Base-by-base conservation (phyloP, 805 yeast genomes). In the Saccharomycopsis olivae region DNA sequence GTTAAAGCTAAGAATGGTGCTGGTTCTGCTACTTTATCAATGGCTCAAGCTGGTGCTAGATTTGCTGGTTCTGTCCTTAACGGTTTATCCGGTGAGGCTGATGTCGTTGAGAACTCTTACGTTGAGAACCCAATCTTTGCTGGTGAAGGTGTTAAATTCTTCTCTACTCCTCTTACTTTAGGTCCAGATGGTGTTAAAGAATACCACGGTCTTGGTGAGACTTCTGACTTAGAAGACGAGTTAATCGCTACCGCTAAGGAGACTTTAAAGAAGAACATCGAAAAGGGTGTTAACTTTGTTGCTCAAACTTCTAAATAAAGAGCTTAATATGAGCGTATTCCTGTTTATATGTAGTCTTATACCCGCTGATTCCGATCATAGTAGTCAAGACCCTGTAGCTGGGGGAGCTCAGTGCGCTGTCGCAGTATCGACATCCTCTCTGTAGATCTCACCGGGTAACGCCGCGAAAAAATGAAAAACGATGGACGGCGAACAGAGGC, bases 81-180 rank as follows among this genome's bases (percentile, higher is more conserved):
- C 59, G 71, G 65, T 59, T 66, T 61, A 39, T 57, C 65, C 27
- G 72, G 71, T 50, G 69, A 64, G 51, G 43, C 51, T 48, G 80
- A 75, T 48, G 69, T 79, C 46, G 64, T 77, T 48, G 85, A 77
- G 64, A 74, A 82, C 54, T 55, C 84, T 38, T 82, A 73, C 53
- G 79, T 83, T 45, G 92, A 82, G 62, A 78, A 85, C 51, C 92
- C 92, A 57, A 68, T 82, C 60, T 82, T 70, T 74, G 77, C 80
- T 64, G 57, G 60, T 42, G 95, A 88, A 70, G 97, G 97, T 60
- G 83, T 92, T 56, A 89, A 86, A 49, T 92, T 88, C 83, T 92
- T 92, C 73, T 87, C 97, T 40, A 81, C 96, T 52, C 80, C 78
- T 66, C 94, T 92, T 52, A 83, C 95, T 54, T 78, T 89, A 58